Base-by-base conservation (phyloP, 2,329 filamentous ascomycete genomes). In the Curvularia lunata region DNA sequence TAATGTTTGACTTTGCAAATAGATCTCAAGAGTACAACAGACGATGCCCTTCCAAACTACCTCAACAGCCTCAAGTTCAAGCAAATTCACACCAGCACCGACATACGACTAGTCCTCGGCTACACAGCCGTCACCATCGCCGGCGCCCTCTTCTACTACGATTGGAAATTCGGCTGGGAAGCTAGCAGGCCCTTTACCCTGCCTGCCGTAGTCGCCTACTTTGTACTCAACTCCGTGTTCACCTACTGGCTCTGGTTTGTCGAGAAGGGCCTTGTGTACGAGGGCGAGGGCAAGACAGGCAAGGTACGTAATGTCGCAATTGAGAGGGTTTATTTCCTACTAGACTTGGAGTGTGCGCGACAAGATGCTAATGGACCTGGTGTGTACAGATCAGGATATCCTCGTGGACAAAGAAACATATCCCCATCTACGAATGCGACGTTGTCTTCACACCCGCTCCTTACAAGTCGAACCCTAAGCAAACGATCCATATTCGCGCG, bases 21-120 rank as follows among this genome's bases (percentile, higher is more conserved):
- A 96, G 95, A 98, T 76, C 89, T 99, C 64, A 98, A 98, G 80
- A 96, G 95, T 81, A 96, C 93, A 38, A 92, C 91, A 66, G 95
- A 99, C 81, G 95, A 99, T 80, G 92, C 93, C 56, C 88, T 99
- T 59, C 88, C 91, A 58, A 92, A 95, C 80, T 98, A 98, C 82
- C 88, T 99, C 63, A 94, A 91, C 79, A 91, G 88, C 30, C 87
- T 98, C 75, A 88, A 84, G 66, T 97, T 97, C 83, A 85, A 81
- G 62, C 92, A 96, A 79, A 88, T 90, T 63, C 89, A 98, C 80
- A 84, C 79, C 56, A 87, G 95, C 47, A 87, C 88, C 69, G 93
- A 98, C 72, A 85, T 96, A 47, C 91, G 92, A 52, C 87, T 99
- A 45, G 84, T 82, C 0, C 83, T 99, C 8, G 95, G 95, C 63